These are phyloP conservation scores for Penicillium sp. DNA, from an alignment of 2,329 filamentous ascomycete species.

Conservation along the genomic window DNA sequence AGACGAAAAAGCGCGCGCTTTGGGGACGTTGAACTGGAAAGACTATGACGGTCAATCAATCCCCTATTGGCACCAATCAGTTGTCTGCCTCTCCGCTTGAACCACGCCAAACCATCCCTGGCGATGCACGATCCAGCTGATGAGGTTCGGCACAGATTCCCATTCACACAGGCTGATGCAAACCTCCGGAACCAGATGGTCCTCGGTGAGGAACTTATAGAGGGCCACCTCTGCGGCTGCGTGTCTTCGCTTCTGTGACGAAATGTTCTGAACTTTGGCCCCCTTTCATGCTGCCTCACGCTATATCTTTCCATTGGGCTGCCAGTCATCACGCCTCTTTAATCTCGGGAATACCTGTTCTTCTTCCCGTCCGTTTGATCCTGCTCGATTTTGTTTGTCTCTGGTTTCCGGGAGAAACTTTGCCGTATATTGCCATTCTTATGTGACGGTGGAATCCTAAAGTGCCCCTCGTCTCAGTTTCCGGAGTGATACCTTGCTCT, in stretches of 20 bases:
- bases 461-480: constrained; percentile 3
- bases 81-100: constrained; percentile 12
- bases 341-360: constrained; percentile 1
- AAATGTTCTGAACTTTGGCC: not conserved
- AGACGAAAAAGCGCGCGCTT: constrained; percentile 9
- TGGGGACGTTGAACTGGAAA: not conserved
- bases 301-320: constrained; percentile 1
- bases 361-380: not conserved
- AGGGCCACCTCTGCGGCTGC: constrained; percentile 1
- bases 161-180: constrained; percentile 8
- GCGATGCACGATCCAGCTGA: constrained; percentile 20
- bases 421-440: constrained; percentile 6
- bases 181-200: constrained; percentile 1
- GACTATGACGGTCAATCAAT: not conserved
- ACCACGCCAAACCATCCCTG: constrained; percentile 16
- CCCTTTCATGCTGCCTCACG: constrained; percentile 1
- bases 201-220: constrained; percentile 14
- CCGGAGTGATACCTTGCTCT: not conserved
- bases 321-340: constrained; percentile 4
- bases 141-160: constrained; percentile 10
- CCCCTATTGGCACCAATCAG: not conserved
- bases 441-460: constrained; percentile 10
- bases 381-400: not conserved
- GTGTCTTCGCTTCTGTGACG: not conserved
- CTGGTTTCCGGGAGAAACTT: not conserved